Base-by-base conservation (phyloP, 768 basidiomycete species). In the Amanita fuliginea region DNA sequence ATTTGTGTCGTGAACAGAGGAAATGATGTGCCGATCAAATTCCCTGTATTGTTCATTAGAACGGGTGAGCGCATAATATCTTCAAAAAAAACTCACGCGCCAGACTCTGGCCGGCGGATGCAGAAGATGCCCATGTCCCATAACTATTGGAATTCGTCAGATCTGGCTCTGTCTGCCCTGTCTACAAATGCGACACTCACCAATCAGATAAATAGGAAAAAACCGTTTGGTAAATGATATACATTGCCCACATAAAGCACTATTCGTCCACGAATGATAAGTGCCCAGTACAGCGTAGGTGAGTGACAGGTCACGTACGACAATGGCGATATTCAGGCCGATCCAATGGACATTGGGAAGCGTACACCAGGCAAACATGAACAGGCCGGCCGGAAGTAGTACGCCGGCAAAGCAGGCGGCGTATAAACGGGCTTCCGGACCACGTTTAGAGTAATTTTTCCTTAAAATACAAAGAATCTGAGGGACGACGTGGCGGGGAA, bases 301-400 rank as follows among this genome's bases (percentile, higher is more conserved):
- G 18, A 43, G 11, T 6, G 30, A 16, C 6, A 16, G 35, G 6
- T 36, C n/a, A 54, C 65, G 6, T 58, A 68, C 67, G 6, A 57
- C 60, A 13, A 83, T 71, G 2, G 76, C 83, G 24, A 84, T 71
- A 18, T 69, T 69, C 19, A 75, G 69, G 0, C 64, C 77, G 34
- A 82, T 75, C 85, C 86, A 88, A 48, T 71, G 74, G 2, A 86
- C 67, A 11, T 54, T 56, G 0, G 71, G 49, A 52, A 68, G 76
- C 10, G 78, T 75, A 3, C 80, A 78, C 78, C 83, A 86, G 0
- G 80, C 83, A 55, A 80, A 89, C 24, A 86, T 77, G 62, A 86
- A 75, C 74, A 83, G 80, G n/a, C 74, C 76, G 0, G 62, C 53
- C 0, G 83, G 81, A 41, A 81, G 66, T 10, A 78, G 56, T 36